Base-by-base conservation (phyloP, 306 rosid genomes). In the Vigna trinervia region DNA sequence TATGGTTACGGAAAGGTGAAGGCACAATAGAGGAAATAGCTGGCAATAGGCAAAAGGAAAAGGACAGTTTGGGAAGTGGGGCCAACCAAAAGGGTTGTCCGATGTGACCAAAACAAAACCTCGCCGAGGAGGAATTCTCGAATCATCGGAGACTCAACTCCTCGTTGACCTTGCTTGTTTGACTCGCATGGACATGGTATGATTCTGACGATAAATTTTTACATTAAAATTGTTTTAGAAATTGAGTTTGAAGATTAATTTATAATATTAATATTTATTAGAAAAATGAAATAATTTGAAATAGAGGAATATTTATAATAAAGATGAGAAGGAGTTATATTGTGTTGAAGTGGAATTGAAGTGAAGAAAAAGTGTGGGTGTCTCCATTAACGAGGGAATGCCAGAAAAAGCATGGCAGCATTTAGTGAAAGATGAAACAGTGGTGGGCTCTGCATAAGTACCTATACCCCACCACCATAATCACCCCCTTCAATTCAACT, bases 11-110 rank as follows among this genome's bases (percentile, higher is more conserved):
- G 76, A 59, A 77, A 80, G 60, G 8, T 22, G 19, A 51, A 74
- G 64, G 57, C 71, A 75, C 12, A 5, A 73, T 19, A 77, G 61
- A 69, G 80, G 65, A 60, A 78, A 82, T 80, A 84, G 91, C 91
- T 88, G 87, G 93, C 84, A 70, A 74, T 7, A 13, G 15, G 41
- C 78, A 85, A 51, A 34, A 69, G 9, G 76, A 64, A 63, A 58
- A 19, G 19, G 71, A 79, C 78, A 74, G 80, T 22, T 81, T 78
- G 26, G 53, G 64, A 2, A 7, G 15, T 6, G 85, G 84, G 50
- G 13, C 50, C 14, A 45, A 5, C 5, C 50, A 45, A 43, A 41
- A 41, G 13, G 3, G 8, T 9, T 8, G 45, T 39, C 11, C 11
- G 11, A 39, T 39, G 45, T 39, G 45, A 39, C 11, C 45, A 8